A percentile compares a stretch with the other conserved stretches of the same genome.
These are phyloP conservation scores for Blastosporella zonata DNA, from an alignment of 1,284 basidiomycete genomes.

Conservation along the genomic window DNA sequence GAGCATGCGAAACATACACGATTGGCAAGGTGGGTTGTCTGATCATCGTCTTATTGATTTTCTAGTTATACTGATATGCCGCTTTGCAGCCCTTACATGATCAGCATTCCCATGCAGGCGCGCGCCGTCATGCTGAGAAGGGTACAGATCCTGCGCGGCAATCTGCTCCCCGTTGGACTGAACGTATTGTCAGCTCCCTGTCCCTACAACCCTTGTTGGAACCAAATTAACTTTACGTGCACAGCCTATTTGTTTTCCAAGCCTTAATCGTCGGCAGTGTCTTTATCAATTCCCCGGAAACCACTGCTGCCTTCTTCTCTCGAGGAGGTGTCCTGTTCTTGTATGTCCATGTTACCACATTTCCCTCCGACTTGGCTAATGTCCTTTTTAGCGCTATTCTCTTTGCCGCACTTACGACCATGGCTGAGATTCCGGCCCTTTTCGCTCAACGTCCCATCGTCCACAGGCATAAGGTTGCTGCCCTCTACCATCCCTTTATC, in stretches of 20 bases:
- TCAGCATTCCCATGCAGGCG: constrained; percentile 58
- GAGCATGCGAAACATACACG: constrained; percentile 47
- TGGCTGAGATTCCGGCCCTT: constrained; percentile 73
- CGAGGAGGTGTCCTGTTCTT: constrained; percentile 79
- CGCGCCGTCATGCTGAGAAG: constrained; percentile 64
- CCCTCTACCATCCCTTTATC: constrained; percentile 65
- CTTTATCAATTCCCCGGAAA: constrained; percentile 62
- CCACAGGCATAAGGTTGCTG: constrained; percentile 53
- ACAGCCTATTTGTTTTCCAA: constrained; percentile 57
- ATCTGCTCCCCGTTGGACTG: constrained; percentile 38
- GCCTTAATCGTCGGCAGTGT: constrained; percentile 76
- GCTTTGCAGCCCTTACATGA: constrained; percentile 42
- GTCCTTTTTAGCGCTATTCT: constrained; percentile 41
- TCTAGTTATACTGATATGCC: background rate
- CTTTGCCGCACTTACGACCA: constrained; percentile 51
- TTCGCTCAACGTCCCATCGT: constrained; percentile 75
- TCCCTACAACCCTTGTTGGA: too few species aligned
- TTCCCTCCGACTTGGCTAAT: background rate
- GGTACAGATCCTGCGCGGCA: constrained; percentile 66
- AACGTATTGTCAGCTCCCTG: constrained; percentile 24
- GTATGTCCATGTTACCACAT: constrained; percentile 31
- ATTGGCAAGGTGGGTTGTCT: constrained; percentile 23
- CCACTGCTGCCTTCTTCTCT: constrained; percentile 72
- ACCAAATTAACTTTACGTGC: background rate
- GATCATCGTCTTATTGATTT: background rate